These are phyloP conservation scores for Picochlorum sp. DNA, from an alignment of 139 green algal genomes.

Conservation along the genomic window DNA sequence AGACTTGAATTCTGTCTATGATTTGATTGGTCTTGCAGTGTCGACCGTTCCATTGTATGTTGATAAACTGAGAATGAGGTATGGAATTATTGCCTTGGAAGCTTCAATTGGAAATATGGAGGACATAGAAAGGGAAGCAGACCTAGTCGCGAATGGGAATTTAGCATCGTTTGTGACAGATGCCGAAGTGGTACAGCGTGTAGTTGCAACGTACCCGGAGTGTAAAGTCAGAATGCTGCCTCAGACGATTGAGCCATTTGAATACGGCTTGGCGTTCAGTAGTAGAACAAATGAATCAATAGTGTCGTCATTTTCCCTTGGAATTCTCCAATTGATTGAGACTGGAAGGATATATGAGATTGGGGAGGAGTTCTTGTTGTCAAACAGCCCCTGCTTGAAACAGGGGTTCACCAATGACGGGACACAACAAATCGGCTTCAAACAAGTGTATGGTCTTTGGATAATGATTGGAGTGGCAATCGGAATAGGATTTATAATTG, in stretches of 20 bases:
- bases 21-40: background rate
- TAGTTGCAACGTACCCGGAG: background rate
- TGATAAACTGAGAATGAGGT: background rate
- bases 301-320: background rate
- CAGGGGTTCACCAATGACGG: background rate
- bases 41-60: background rate
- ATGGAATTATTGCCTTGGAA: background rate
- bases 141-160: background rate
- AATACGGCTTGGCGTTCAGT: conserved; percentile 2
- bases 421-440: background rate
- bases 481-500: background rate
- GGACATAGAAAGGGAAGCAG: background rate
- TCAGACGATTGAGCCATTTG: conserved; percentile 1
- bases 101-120: background rate
- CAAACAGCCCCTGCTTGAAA: background rate
- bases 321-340: conserved; percentile 1
- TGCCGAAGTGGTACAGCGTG: background rate
- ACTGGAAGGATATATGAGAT: background rate
- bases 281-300: background rate
- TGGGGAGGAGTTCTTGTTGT: background rate
- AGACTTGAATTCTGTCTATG: background rate
- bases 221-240: background rate
- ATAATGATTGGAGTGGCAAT: background rate
- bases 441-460: conserved; percentile 1
- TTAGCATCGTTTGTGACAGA: conserved; percentile 1